Conservation (phyloP, 306 rosid genomes). For the Rubus idaeus region DNA sequence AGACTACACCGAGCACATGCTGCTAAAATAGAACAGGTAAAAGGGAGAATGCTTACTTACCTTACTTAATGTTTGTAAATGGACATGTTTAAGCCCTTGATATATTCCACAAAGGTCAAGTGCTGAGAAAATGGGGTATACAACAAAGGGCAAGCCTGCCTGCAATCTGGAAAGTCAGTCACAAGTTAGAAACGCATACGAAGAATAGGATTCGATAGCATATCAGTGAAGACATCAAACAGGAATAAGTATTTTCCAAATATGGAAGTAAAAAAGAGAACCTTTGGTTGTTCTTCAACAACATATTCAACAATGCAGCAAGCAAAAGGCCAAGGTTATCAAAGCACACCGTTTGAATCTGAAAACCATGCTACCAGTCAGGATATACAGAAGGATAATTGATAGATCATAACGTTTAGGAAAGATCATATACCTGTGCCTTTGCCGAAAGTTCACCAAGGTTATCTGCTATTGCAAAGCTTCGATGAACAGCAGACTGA, state of each 20-base stretch:
- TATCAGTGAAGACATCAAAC: not conserved
- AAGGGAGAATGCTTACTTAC: constrained; percentile 33
- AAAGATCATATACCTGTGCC: constrained; percentile 62
- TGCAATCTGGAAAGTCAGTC: constrained; percentile 47
- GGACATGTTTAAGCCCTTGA: constrained; percentile 81
- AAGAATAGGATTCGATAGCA: not conserved
- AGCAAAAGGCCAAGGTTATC: constrained; percentile 87
- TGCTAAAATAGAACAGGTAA: not conserved
- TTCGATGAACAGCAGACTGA: constrained; percentile 90
- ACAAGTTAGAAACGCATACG: constrained; percentile 36
- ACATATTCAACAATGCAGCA: constrained; percentile 67
- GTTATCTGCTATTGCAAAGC: constrained; percentile 84
- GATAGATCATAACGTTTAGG: not conserved
- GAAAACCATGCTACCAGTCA: constrained; percentile 29
- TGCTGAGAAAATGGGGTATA: constrained; percentile 76
- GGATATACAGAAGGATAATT: not conserved
- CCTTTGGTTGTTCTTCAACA: constrained; percentile 61
- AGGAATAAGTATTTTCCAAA: not conserved
- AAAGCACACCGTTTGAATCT: constrained; percentile 97
- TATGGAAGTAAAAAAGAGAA: constrained; percentile 29
- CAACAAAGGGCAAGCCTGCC: constrained; percentile 55
- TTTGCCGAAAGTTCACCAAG: constrained; percentile 94
- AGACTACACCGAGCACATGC: no score
- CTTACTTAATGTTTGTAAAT: constrained; percentile 86
- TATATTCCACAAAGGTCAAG: constrained; percentile 86